phyloP scores from a whole-genome alignment of 2,329 filamentous ascomycete species.

The Mycocentrospora acerina region DNA sequence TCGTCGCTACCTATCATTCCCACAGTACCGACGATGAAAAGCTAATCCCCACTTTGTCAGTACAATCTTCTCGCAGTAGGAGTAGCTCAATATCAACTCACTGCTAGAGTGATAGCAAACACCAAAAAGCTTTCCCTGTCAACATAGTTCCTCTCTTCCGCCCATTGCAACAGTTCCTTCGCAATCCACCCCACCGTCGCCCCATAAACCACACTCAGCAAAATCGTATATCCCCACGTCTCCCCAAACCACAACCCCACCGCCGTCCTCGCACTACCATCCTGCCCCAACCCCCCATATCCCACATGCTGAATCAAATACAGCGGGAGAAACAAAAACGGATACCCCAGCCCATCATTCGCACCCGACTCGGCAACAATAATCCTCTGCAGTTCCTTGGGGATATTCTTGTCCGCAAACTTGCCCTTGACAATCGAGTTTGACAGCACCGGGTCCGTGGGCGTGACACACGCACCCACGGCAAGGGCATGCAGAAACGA shows the following conservation, averaged over 20 bases:
- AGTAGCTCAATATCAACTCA: constrained; percentile 43
- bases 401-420: constrained; percentile 89
- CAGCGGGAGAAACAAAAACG: constrained; percentile 81
- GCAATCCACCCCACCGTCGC: constrained; percentile 76
- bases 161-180: constrained; percentile 80
- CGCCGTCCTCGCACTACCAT: constrained; percentile 61
- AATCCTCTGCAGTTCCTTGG: constrained; percentile 73
- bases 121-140: constrained; percentile 86
- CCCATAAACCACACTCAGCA: constrained; percentile 78
- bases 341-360: constrained; percentile 87
- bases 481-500: constrained; percentile 76
- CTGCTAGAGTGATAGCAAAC: constrained; percentile 79
- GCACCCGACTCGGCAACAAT: constrained; percentile 72
- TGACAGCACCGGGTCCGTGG: constrained; percentile 84
- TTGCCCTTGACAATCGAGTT: constrained; percentile 92
- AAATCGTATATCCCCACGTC: constrained; percentile 80
- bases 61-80: not conserved
- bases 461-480: constrained; percentile 84
- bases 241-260: constrained; percentile 82
- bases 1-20: constrained; percentile 88
- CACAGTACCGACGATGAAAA: constrained; percentile 85
- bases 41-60: constrained; percentile 32
- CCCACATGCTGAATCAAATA: constrained; percentile 79
- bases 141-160: constrained; percentile 77
- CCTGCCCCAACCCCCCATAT: constrained; percentile 52